Base-by-base conservation (phyloP, 352 stramenopile genomes). In the Globisporangium parvum region DNA sequence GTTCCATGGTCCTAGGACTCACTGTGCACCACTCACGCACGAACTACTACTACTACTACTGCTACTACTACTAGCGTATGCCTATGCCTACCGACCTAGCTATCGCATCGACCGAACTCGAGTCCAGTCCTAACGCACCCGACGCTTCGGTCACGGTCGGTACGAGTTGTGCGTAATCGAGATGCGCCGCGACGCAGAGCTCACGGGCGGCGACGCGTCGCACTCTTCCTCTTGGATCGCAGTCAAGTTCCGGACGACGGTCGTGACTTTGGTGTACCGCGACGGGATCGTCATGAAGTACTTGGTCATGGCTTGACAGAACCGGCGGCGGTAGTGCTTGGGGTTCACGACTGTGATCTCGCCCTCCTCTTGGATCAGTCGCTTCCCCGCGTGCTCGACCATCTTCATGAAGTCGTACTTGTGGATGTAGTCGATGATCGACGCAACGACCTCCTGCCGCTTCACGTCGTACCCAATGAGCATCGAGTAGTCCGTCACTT, bases 341-440 rank as follows among this genome's bases (percentile, higher is more conserved):
- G 85, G 85, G 47, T 93, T 93, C 20, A 93, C 60, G 35, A 95
- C 82, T 0, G 85, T 95, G 59, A 95, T 95, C 55, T 95, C 85
- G 31, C 82, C 81, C 72, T 95, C 85, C 41, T 93, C 85, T 60
- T 95, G 85, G 31, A 93, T 92, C 37, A 95, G 39, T n/a, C 84
- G 75, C 59, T 95, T 95, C 12, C 85, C 81, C 4, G 84, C 81
- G 61, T 95, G 84, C 59, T 95, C 85, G 40, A 95, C 85, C 75
- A 92, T 92, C 60, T 95, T 95, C 75, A 93, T 81, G 47, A 95
- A 91, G 46, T 93, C 85, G 51, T 95, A 95, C 62, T 95, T 93
- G 69, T 92, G 82, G 51, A 95, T 93, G 51, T 95, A 95, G 54
- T 95, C 85, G 50, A 95, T 95, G 61, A 95, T 95, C 31, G 72